Conservation (phyloP, 495 filamentous ascomycete species). For the Darksidea phi region DNA sequence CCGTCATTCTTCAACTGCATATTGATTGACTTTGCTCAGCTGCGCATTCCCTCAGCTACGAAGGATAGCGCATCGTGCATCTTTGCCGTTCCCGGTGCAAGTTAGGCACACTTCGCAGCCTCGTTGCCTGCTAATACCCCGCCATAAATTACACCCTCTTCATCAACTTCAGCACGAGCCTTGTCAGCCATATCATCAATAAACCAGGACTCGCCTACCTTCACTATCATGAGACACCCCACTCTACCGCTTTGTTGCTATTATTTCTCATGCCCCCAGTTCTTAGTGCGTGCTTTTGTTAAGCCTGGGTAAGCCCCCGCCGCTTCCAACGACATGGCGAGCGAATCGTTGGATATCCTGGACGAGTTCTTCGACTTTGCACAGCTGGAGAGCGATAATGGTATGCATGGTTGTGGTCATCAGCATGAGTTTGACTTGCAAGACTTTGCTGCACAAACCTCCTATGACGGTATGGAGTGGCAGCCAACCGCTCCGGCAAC, state of each 20-base stretch:
- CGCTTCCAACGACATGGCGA: background rate
- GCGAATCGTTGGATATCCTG: conserved; percentile 4
- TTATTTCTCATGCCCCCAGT: background rate
- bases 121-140: conserved; percentile 15
- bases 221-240: conserved; percentile 4
- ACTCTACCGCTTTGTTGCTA: background rate
- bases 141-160: conserved; percentile 9
- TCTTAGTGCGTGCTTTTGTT: background rate
- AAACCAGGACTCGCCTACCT: background rate
- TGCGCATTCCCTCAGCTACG: background rate
- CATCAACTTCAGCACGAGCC: conserved; percentile 16
- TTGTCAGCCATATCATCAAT: background rate
- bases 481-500: background rate
- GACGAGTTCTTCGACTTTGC: conserved; percentile 30
- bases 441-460: background rate
- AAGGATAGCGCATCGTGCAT: background rate
- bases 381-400: background rate
- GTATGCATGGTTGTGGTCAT: background rate
- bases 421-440: background rate
- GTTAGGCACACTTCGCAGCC: background rate
- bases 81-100: background rate
- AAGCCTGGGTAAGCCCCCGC: conserved; percentile 3
- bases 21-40: background rate
- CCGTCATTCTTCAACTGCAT: background rate
- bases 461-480: background rate